Evolutionary conservation across 2,329 filamentous ascomycete species (phyloP).

Genomic region (Nigrospora osmanthi): DNA sequence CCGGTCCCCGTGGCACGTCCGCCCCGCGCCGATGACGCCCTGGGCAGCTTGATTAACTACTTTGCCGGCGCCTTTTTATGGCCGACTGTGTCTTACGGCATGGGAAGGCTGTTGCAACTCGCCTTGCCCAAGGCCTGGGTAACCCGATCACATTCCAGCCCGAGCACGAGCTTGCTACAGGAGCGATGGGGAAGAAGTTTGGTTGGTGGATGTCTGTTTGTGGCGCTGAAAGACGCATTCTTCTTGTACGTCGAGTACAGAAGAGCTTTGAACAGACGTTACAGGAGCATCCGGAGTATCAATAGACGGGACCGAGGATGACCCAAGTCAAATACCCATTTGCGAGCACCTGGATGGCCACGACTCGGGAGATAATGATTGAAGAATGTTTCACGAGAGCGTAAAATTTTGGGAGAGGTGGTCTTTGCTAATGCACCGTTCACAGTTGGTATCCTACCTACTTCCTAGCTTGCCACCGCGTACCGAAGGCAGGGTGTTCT

Average conservation of each 20-base stretch:
- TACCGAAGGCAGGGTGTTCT: too few species aligned
- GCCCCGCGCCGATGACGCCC: background rate
- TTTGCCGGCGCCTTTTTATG: constrained; percentile 59
- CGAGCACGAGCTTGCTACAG: constrained; percentile 60
- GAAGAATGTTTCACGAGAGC: too few species aligned
- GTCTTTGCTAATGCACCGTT: too few species aligned
- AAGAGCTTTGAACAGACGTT: constrained; percentile 46
- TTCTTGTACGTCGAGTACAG: constrained; percentile 57
- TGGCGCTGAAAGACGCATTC: constrained; percentile 68
- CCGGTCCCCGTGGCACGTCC: background rate
- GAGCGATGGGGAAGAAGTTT: constrained; percentile 84
- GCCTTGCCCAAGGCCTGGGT: constrained; percentile 64
- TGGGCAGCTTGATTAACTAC: constrained; percentile 27
- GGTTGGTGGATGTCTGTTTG: constrained; percentile 79
- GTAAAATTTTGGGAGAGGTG: too few species aligned
- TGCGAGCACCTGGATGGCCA: too few species aligned
- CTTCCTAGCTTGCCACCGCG: too few species aligned
- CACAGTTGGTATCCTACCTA: too few species aligned
- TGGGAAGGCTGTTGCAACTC: constrained; percentile 67
- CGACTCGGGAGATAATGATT: too few species aligned
- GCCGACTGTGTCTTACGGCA: constrained; percentile 69
- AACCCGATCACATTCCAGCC: constrained; percentile 23
- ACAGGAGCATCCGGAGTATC: constrained; percentile 46
- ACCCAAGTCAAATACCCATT: too few species aligned
- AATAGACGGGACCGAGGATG: constrained; percentile 17